Evolutionary conservation across 2,329 filamentous ascomycete genomes (phyloP).

Genomic region (Nemania bipapillata): DNA sequence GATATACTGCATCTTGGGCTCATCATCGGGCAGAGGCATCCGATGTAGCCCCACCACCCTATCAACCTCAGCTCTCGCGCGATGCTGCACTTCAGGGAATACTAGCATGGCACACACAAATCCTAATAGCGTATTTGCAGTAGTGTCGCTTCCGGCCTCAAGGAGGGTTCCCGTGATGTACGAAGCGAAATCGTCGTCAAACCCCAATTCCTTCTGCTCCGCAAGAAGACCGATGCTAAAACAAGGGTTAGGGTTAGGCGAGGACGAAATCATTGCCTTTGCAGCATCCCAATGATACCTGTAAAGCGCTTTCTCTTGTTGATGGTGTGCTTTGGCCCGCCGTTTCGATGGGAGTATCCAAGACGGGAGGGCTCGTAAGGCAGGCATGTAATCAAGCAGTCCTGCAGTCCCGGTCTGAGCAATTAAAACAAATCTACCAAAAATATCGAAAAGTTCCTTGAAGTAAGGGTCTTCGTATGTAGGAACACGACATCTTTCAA

Average conservation of each 20-base stretch:
- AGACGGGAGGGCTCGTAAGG: slow-evolving; percentile 27
- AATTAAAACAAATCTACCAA: slow-evolving; percentile 27
- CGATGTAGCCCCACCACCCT: slow-evolving; percentile 60
- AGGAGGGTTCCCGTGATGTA: slow-evolving; percentile 49
- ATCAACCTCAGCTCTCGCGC: slow-evolving; percentile 66
- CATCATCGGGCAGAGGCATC: slow-evolving; percentile 62
- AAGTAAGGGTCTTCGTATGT: slow-evolving; percentile 54
- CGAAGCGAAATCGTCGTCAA: slow-evolving; percentile 50
- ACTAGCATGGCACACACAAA: slow-evolving; percentile 61
- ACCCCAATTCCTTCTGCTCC: slow-evolving; percentile 48
- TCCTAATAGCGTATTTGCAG: slow-evolving; percentile 58
- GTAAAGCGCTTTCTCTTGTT: slow-evolving; percentile 22
- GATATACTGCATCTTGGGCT: slow-evolving; percentile 61
- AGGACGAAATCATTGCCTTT: slow-evolving; percentile 16
- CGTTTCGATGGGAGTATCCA: slow-evolving; percentile 23
- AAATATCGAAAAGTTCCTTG: slow-evolving; percentile 53
- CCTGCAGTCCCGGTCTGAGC: slow-evolving; percentile 29
- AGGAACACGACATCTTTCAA: slow-evolving; percentile 23
- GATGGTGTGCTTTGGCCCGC: slow-evolving; percentile 20
- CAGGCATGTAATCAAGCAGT: slow-evolving; percentile 31
- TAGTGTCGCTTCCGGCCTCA: slow-evolving; percentile 56
- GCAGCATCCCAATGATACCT: slow-evolving; percentile 30
- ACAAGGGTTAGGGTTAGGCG: slow-evolving; percentile 38
- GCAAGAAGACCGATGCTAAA: slow-evolving; percentile 43
- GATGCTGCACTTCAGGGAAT: slow-evolving; percentile 61